Percentiles rank a stretch among this genome's conserved stretches.
Evolutionary conservation across 164 flowering plant species (phyloP).

Genomic region (Vitis cinerea): DNA sequence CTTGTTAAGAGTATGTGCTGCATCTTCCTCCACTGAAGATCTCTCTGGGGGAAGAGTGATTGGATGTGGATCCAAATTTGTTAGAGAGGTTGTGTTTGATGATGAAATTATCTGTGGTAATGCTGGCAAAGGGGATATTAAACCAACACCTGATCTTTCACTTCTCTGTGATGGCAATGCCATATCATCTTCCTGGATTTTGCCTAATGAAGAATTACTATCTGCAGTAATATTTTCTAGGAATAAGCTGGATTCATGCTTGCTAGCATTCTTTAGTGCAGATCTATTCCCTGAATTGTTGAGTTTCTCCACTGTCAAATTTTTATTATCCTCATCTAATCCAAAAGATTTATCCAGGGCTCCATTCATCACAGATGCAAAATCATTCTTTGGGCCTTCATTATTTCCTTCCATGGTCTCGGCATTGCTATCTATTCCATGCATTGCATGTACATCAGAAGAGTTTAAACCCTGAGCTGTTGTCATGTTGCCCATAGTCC

Average conservation of each 20-base stretch:
- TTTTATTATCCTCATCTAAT: slow-evolving; percentile 18
- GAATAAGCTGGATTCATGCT: slow-evolving; percentile 4
- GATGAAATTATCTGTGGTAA: slow-evolving; percentile 15
- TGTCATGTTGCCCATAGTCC: slow-evolving; percentile 3
- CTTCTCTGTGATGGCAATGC: slow-evolving; percentile 1
- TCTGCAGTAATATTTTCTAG: slow-evolving; percentile 6
- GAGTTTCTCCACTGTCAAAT: slow-evolving; percentile 1
- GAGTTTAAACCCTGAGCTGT: slow-evolving; percentile 12
- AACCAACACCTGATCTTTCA: slow-evolving; percentile 4
- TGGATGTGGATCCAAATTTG: slow-evolving; percentile 7
- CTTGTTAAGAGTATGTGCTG: slow-evolving; percentile 2
- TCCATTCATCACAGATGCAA: slow-evolving; percentile 1
- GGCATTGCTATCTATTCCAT: not conserved
- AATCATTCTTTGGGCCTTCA: not conserved
- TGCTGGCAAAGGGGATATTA: slow-evolving; percentile 15
- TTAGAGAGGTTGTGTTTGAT: slow-evolving; percentile 2
- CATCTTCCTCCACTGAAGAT: slow-evolving; percentile 11
- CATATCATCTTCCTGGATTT: slow-evolving; percentile 1
- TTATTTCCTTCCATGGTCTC: slow-evolving; percentile 12
- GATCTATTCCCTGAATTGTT: slow-evolving; percentile 8
- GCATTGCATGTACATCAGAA: slow-evolving; percentile 7
- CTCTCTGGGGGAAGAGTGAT: not conserved
- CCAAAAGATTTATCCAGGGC: slow-evolving; percentile 18
- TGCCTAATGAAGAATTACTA: slow-evolving; percentile 1
- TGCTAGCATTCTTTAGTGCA: slow-evolving; percentile 11